phyloP scores from a whole-genome alignment of 1,284 basidiomycete species.

The Anthracocystis panici-leucophaei region DNA sequence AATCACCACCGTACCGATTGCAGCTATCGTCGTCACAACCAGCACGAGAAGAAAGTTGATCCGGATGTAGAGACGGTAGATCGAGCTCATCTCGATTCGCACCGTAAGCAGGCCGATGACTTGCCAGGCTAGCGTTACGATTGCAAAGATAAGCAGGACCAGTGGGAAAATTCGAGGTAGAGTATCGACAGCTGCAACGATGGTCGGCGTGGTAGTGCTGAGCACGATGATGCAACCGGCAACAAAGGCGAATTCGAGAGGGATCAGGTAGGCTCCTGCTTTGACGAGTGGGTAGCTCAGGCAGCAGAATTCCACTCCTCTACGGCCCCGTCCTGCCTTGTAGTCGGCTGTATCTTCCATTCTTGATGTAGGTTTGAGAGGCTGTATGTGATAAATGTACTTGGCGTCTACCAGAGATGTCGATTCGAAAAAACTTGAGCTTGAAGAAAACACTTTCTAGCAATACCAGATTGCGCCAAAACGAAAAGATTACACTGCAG shows the following conservation, averaged over 20 bases:
- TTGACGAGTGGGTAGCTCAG: slow-evolving; percentile 51
- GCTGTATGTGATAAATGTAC: no score
- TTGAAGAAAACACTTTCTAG: background rate
- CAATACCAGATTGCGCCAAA: slow-evolving; percentile 38
- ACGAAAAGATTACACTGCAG: background rate
- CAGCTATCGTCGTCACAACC: slow-evolving; percentile 16
- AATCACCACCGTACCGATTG: slow-evolving; percentile 33
- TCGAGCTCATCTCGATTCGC: slow-evolving; percentile 34
- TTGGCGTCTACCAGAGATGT: slow-evolving; percentile 17
- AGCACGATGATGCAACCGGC: slow-evolving; percentile 44
- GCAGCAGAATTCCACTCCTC: slow-evolving; percentile 53
- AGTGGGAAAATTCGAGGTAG: slow-evolving; percentile 30
- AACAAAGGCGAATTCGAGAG: slow-evolving; percentile 51
- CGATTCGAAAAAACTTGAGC: background rate
- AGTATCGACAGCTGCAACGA: slow-evolving; percentile 45
- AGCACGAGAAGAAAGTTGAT: slow-evolving; percentile 49
- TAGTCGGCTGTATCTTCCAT: slow-evolving; percentile 6
- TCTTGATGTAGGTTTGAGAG: background rate
- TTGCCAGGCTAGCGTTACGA: slow-evolving; percentile 37
- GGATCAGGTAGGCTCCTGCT: slow-evolving; percentile 47
- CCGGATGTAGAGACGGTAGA: slow-evolving; percentile 51
- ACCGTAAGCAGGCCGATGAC: slow-evolving; percentile 44
- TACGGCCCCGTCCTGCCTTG: slow-evolving; percentile 5
- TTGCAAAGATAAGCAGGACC: slow-evolving; percentile 29
- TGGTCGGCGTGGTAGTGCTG: slow-evolving; percentile 36